Percentiles rank a stretch among this genome's conserved stretches.
Conservation (phyloP, 768 basidiomycete genomes). For the Leccinum obscurum region DNA sequence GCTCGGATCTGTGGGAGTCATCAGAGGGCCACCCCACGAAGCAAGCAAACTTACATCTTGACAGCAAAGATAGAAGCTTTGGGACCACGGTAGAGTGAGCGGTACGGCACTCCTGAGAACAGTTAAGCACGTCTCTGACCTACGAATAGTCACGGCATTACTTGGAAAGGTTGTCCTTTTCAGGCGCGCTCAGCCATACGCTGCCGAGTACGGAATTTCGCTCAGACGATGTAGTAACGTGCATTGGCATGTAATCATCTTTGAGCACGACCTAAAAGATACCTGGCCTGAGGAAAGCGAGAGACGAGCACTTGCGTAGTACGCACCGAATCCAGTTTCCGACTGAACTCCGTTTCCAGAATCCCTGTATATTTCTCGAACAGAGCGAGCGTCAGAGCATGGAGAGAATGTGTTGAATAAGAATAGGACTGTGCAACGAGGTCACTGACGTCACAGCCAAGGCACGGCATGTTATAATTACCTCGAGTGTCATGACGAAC, state of each 20-base stretch:
- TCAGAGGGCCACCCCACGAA: constrained; percentile 2
- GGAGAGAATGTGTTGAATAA: constrained; percentile 81
- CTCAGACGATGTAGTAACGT: constrained; percentile 58
- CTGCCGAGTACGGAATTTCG: constrained; percentile 72
- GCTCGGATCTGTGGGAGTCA: constrained; percentile 60
- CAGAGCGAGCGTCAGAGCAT: constrained; percentile 79
- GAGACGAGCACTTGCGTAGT: neutral
- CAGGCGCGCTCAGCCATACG: constrained; percentile 78
- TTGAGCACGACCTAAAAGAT: constrained; percentile 67
- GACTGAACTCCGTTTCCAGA: constrained; percentile 77
- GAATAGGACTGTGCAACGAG: constrained; percentile 64
- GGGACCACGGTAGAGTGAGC: constrained; percentile 87
- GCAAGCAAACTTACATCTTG: constrained; percentile 58
- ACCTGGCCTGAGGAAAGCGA: neutral
- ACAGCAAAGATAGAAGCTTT: constrained; percentile 93
- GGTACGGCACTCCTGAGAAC: constrained; percentile 60
- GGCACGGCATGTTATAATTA: constrained; percentile 32
- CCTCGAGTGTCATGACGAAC: constrained; percentile 93
- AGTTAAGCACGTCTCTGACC: constrained; percentile 2
- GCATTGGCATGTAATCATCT: constrained; percentile 92
- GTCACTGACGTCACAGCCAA: constrained; percentile 5
- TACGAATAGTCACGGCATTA: constrained; percentile 26
- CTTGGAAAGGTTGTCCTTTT: constrained; percentile 60
- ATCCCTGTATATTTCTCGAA: constrained; percentile 89
- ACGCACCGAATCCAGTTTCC: constrained; percentile 77